Evolutionary conservation across 2,329 filamentous ascomycete species (phyloP).

Genomic region (Ilyonectria mors-panacis): DNA sequence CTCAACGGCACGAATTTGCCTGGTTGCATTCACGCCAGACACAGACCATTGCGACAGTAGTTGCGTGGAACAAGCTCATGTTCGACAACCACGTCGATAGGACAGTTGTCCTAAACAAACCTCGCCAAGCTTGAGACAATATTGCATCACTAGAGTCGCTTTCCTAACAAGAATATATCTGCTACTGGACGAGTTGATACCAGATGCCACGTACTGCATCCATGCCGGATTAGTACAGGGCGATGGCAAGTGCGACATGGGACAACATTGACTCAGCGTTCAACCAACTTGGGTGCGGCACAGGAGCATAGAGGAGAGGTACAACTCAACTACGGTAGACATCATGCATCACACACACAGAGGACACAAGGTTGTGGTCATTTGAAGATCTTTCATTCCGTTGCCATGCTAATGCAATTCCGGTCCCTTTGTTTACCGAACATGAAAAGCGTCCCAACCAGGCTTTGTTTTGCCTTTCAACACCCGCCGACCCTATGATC

Average conservation of each 20-base stretch:
- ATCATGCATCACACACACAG: constrained; percentile 4
- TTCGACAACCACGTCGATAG: too few relatives aligned
- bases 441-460: constrained; percentile 59
- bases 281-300: neutral
- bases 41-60: too few relatives aligned
- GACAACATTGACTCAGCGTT: neutral
- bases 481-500: constrained; percentile 54
- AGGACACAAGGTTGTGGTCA: constrained; percentile 38
- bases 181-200: neutral
- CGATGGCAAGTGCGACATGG: neutral
- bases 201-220: neutral
- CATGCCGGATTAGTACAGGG: neutral
- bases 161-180: neutral
- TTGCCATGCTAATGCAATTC: constrained; percentile 57
- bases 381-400: constrained; percentile 57
- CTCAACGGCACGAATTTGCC: too few relatives aligned
- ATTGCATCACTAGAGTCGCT: neutral
- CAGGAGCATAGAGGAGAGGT: neutral
- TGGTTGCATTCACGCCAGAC: too few relatives aligned
- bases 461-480: constrained; percentile 53
- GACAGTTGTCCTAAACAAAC: neutral
- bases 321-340: neutral
- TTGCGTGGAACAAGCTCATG: too few relatives aligned
- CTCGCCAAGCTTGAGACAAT: neutral
- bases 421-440: constrained; percentile 58